These are phyloP conservation scores for Cadophora sp. DNA, from an alignment of 2,329 filamentous ascomycete species.

Conservation along the genomic window DNA sequence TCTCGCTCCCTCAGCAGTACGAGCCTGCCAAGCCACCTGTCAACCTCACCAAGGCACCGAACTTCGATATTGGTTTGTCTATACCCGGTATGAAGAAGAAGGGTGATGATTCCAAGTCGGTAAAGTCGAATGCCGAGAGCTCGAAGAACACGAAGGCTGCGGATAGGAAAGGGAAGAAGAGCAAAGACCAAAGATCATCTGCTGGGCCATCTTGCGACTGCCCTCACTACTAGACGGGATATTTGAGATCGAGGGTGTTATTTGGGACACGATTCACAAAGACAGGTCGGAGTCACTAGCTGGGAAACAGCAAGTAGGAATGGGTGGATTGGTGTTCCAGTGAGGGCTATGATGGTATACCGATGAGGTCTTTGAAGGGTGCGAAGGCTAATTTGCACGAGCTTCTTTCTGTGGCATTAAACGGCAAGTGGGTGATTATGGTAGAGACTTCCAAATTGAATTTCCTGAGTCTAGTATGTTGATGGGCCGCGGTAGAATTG, in stretches of 20 bases:
- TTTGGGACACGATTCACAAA: not conserved
- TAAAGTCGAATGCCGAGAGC: not conserved
- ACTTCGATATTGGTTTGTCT: not conserved
- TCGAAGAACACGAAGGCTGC: not conserved
- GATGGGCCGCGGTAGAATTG: too few relatives aligned
- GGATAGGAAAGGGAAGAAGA: slow-evolving; percentile 4
- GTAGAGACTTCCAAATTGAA: too few relatives aligned
- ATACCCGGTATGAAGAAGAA: not conserved
- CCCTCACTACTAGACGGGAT: not conserved
- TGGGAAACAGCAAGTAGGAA: too few relatives aligned
- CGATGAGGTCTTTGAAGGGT: too few relatives aligned
- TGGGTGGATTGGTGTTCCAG: too few relatives aligned
- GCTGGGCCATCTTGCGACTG: not conserved
- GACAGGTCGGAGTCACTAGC: too few relatives aligned
- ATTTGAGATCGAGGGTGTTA: not conserved
- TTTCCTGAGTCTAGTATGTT: too few relatives aligned
- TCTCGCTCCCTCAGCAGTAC: not conserved
- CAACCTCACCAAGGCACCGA: slow-evolving; percentile 2
- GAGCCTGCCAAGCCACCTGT: slow-evolving; percentile 1
- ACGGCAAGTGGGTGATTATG: too few relatives aligned
- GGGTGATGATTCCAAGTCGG: not conserved
- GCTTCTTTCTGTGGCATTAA: too few relatives aligned
- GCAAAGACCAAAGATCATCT: not conserved
- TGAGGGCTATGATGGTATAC: too few relatives aligned
- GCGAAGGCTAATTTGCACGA: too few relatives aligned